Percentiles rank a stretch among this genome's conserved stretches.
Evolutionary conservation across 2,329 filamentous ascomycete genomes (phyloP).

Genomic region (Neophaeococcomyces aloes): DNA sequence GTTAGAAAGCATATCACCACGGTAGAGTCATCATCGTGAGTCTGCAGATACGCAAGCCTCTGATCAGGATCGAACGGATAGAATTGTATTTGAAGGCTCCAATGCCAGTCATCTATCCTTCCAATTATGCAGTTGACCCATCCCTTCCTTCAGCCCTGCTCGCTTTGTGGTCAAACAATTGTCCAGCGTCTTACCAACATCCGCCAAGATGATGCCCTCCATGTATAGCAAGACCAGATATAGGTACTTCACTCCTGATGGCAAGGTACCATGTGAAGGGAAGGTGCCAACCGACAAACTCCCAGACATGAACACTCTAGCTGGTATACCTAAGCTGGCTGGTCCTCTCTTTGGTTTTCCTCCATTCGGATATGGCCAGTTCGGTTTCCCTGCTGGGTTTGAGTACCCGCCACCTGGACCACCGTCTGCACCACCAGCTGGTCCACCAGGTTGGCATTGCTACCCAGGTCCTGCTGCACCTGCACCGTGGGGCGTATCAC

Average conservation of each 20-base stretch:
- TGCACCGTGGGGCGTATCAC: slow-evolving; percentile 2
- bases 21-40: not conserved
- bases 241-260: slow-evolving; percentile 24
- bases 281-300: slow-evolving; percentile 21
- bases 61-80: not conserved
- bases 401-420: not conserved
- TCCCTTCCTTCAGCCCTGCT: not conserved
- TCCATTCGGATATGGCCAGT: slow-evolving; percentile 1
- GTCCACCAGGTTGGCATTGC: not conserved
- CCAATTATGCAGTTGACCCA: not conserved
- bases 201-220: not conserved
- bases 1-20: not conserved
- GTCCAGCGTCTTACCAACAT: not conserved
- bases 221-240: slow-evolving; percentile 17
- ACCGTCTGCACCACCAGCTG: not conserved
- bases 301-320: not conserved
- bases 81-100: not conserved
- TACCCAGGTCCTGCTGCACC: slow-evolving; percentile 1
- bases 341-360: no score
- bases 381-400: slow-evolving; percentile 1
- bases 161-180: not conserved
- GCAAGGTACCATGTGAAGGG: slow-evolving; percentile 25
- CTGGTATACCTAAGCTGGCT: no score
- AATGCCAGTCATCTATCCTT: not conserved
- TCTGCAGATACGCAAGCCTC: not conserved